Conservation (phyloP, 228 moss, liverwort and hornwort species). For the Sphagnum magellanicum region DNA sequence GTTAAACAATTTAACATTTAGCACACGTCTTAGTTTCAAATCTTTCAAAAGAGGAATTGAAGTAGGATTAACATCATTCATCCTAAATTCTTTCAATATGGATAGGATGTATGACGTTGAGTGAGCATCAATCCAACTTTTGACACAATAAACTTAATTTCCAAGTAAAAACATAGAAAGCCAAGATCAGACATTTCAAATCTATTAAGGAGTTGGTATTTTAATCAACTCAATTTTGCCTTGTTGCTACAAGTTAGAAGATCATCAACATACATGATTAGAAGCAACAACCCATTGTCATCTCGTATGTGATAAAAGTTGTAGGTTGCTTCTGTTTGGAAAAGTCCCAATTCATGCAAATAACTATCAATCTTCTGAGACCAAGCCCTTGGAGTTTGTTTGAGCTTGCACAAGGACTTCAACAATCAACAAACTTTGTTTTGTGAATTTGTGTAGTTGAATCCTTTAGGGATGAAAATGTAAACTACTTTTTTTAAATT, state of each 20-base stretch:
- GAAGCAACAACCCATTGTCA: not conserved
- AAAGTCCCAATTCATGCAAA: not conserved
- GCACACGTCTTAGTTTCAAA: not conserved
- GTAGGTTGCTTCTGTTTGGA: not conserved
- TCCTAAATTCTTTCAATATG: not conserved
- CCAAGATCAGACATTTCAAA: conserved; percentile 8
- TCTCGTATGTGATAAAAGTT: conserved; percentile 3
- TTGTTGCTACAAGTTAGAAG: not conserved
- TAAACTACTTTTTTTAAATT: not conserved
- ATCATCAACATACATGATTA: conserved; percentile 3
- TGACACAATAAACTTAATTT: not conserved
- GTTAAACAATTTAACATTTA: not conserved
- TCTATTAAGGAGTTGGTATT: not conserved
- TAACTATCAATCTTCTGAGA: conserved; percentile 5
- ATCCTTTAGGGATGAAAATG: not conserved
- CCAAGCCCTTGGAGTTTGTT: conserved; percentile 13
- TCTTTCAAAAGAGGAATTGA: not conserved
- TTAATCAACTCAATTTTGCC: not conserved
- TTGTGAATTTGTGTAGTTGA: not conserved
- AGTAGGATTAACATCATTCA: not conserved
- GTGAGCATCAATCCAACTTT: too few species aligned
- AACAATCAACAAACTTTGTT: not conserved
- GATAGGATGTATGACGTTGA: too few species aligned
- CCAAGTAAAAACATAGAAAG: not conserved
- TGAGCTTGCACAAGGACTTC: conserved; percentile 3